A percentile compares a stretch with the other conserved stretches of the same genome.
These are phyloP conservation scores for Casuarina cunninghamiana DNA, from an alignment of 306 rosid genomes.

Conservation along the genomic window DNA sequence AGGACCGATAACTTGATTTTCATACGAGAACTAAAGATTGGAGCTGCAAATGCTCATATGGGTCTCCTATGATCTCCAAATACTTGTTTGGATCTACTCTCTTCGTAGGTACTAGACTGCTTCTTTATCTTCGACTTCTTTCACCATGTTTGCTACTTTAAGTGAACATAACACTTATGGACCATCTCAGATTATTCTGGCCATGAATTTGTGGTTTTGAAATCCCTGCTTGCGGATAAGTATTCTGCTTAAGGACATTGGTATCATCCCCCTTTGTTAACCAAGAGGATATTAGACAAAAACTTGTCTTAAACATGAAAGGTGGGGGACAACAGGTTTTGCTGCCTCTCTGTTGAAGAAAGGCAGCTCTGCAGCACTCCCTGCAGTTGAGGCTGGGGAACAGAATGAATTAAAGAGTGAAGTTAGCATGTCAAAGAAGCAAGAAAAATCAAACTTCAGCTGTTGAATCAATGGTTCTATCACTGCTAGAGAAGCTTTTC, in stretches of 20 bases:
- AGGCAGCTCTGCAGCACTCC: constrained; percentile 42
- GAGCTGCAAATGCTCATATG: neutral
- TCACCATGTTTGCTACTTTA: neutral
- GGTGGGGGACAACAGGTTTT: constrained; percentile 97
- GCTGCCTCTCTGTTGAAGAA: constrained; percentile 75
- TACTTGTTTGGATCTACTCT: neutral
- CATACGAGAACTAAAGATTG: neutral
- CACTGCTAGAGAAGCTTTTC: constrained; percentile 63
- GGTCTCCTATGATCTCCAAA: neutral
- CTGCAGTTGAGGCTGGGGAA: constrained; percentile 27
- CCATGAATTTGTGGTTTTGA: neutral
- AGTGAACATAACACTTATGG: neutral
- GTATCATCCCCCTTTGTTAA: neutral
- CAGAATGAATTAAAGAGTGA: constrained; percentile 29
- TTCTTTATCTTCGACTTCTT: neutral
- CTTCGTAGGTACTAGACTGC: neutral
- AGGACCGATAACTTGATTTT: neutral
- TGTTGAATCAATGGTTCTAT: constrained; percentile 51
- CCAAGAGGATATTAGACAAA: neutral
- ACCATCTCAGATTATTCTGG: neutral
- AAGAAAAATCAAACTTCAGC: constrained; percentile 44
- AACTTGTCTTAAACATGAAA: constrained; percentile 25
- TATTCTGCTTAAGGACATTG: neutral
- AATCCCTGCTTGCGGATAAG: neutral
- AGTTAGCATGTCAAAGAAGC: constrained; percentile 31